Base-by-base conservation (phyloP, 2,329 filamentous ascomycete genomes). In the Neoascochyta sp. region DNA sequence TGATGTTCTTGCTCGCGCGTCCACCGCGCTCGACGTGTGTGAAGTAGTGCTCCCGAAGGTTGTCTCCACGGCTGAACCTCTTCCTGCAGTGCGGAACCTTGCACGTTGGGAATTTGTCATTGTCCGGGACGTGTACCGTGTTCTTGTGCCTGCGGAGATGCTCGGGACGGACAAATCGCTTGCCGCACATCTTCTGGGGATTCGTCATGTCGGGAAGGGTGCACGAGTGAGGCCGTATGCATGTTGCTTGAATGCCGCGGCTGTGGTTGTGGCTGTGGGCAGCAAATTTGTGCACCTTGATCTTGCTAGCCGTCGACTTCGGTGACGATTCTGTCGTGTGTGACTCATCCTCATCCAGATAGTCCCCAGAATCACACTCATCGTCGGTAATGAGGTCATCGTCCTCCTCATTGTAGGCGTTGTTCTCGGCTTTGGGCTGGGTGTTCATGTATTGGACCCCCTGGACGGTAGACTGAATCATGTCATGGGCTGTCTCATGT, bases 11-110 rank as follows among this genome's bases (percentile, higher is more conserved):
- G 1, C 50, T 45, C 15, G 22, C 14, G 5, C 45, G 39, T 1
- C 49, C 49, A 6, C 43, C 45, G 7, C 41, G 29, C 1, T 34
- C 15, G 4, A 54, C n/a, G 25, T 54, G 50, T 11, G 48, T 52
- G 38, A 45, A 49, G 32, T 54, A 54, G 16, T 54, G 50, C 10
- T 50, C 43, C 0, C 46, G 41, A 7, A 49, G 22, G 25, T 54
- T 54, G 24, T 54, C 50, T 2, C 43, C 41, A n/a, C 50, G 45
- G 2, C 38, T 40, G 20, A 54, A 54, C 2, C 12, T 13, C 14
- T 20, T 37, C 3, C 6, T 9, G 22, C 50, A 54, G 3, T 11
- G 10, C 5, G 41, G 36, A 4, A 53, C 27, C 17, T 43, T 42
- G 23, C 50, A 53, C 2, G 4, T 3, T 5, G 35, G 39, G 3